Evolutionary conservation across 1,284 basidiomycete species (phyloP), one percentile per base, ranked within the genome.

Genomic region (Cystobasidium slooffiae): DNA sequence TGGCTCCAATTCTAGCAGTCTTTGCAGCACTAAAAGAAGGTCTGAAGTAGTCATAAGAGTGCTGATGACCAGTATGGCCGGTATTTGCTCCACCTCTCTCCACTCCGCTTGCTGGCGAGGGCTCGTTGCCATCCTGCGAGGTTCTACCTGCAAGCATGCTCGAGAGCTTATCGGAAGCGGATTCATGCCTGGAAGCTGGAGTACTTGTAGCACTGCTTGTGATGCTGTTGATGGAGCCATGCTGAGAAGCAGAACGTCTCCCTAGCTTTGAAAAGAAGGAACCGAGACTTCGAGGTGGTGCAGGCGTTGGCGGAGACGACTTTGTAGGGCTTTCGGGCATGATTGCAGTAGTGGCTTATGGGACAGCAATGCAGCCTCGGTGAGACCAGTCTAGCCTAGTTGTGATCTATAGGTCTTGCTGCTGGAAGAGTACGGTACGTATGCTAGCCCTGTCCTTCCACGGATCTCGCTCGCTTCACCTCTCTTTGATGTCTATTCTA

Each of bases 121-220:
- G 49, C 1, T 52, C 64, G 46, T 63, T 63, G 43, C 64, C 61
- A 12, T 67, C 64, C 47, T 53, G 47, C 51, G 49, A 55, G 16
- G 52, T 67, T 12, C 64, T 47, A 10, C 47, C 20, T n/a, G 62
- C 68, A 31, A 73, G 63, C 70, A 73, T 56, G 70, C 70, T 73
- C 22, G 70, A 73, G 3, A 73, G 63, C 62, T 31, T 66, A 44
- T 61, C 58, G 31, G 56, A 53, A 14, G 70, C 70, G 18, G 39
- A 53, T 31, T 73, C 70, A 49, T 73, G 63, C 53, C 55, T 73
- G 8, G 62, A 39, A 18, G 70, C 62, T n/a, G 70, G 70, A 8
- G 70, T 73, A 41, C 62, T 65, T 14, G 53, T 53, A 6, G 62
- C 51, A 66, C 62, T 65, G 53, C 70, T 62, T 24, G 70, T 47